These are phyloP conservation scores for Mycena maculata DNA, from an alignment of 768 basidiomycete species.

Conservation along the genomic window DNA sequence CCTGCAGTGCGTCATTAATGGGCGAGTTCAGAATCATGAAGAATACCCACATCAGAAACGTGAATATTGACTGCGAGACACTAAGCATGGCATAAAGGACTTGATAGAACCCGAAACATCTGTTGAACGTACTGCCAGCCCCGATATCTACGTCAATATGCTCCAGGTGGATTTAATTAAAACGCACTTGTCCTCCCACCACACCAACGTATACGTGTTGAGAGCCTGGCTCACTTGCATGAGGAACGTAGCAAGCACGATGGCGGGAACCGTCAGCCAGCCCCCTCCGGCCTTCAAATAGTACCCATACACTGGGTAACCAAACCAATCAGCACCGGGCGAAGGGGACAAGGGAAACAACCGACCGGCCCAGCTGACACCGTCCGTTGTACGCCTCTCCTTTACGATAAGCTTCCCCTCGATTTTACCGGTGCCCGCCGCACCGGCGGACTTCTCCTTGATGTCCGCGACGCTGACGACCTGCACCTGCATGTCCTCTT, in stretches of 20 bases:
- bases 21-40: neutral
- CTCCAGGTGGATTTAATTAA: neutral
- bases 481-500: conserved; percentile 38
- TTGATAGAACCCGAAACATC: conserved; percentile 70
- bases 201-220: conserved; percentile 75
- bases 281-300: conserved; percentile 70
- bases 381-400: conserved; percentile 73
- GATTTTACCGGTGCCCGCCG: conserved; percentile 67
- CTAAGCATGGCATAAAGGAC: conserved; percentile 72
- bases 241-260: conserved; percentile 59
- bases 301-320: conserved; percentile 62
- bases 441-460: conserved; percentile 39
- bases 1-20: conserved; percentile 40
- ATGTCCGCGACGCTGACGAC: conserved; percentile 41
- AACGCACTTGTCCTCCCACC: conserved; percentile 72
- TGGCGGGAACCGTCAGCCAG: conserved; percentile 57
- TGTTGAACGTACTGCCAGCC: conserved; percentile 54
- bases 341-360: conserved; percentile 1
- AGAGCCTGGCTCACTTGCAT: conserved; percentile 73
- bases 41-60: conserved; percentile 62
- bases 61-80: conserved; percentile 64
- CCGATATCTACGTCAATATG: neutral
- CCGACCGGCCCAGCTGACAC: conserved; percentile 62
- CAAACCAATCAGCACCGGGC: neutral
- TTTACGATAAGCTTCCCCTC: conserved; percentile 75